These are phyloP conservation scores for Ceratocystis alfenasii DNA, from an alignment of 2,329 filamentous ascomycete genomes.

Conservation along the genomic window DNA sequence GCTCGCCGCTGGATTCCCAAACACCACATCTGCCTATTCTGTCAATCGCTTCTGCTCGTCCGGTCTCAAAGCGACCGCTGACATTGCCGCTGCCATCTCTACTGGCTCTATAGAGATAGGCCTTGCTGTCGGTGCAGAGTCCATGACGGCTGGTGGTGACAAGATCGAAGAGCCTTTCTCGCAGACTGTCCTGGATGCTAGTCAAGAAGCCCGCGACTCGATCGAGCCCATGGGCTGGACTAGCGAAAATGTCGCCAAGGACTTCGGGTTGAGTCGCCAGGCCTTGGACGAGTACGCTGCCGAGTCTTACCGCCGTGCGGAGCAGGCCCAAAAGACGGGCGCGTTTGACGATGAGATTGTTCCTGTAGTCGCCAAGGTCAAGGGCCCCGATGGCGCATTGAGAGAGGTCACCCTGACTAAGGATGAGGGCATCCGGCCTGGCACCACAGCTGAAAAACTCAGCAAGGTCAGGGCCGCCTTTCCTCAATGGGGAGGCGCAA, in stretches of 20 bases:
- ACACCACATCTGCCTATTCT: conserved; percentile 68
- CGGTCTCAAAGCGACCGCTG: conserved; percentile 86
- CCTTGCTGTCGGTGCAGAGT: conserved; percentile 77
- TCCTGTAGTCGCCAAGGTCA: conserved; percentile 69
- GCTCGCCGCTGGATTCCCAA: conserved; percentile 78
- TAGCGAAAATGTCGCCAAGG: conserved; percentile 83
- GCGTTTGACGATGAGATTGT: conserved; percentile 91
- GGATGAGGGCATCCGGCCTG: conserved; percentile 84
- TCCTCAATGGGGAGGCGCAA: conserved; percentile 73
- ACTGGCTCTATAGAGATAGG: conserved; percentile 74
- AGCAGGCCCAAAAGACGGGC: conserved; percentile 79
- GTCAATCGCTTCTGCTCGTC: conserved; percentile 97
- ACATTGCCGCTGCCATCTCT: conserved; percentile 80
- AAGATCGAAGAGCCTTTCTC: conserved; percentile 34
- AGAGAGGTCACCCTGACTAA: conserved; percentile 66
- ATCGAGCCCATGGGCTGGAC: conserved; percentile 97
- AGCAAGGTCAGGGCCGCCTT: conserved; percentile 83
- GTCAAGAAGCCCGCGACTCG: conserved; percentile 72
- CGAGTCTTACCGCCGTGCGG: conserved; percentile 77
- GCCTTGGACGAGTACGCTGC: conserved; percentile 75
- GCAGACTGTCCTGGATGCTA: conserved; percentile 50
- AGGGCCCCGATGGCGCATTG: conserved; percentile 69
- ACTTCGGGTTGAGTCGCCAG: conserved; percentile 75
- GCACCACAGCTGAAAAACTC: conserved; percentile 74
- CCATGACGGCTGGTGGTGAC: conserved; percentile 68